A percentile compares a stretch with the other conserved stretches of the same genome.
phyloP scores from a whole-genome alignment of 1,284 basidiomycete species.

The Leccinum pseudoinsigne region DNA sequence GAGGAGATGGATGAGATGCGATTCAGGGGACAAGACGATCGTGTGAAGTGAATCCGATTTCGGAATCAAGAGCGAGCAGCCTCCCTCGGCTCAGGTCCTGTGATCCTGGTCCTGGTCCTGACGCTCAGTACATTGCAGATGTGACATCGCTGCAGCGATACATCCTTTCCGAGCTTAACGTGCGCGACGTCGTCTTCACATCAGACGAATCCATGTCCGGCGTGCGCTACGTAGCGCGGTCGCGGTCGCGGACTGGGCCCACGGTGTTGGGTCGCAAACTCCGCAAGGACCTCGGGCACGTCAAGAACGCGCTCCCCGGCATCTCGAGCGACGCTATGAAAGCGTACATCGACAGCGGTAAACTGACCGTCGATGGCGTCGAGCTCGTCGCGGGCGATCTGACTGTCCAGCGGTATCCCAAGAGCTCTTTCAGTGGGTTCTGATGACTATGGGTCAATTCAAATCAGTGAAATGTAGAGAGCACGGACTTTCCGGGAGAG shows the following conservation, averaged over 20 bases:
- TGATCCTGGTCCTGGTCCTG: constrained; percentile 23
- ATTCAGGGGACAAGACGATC: no score
- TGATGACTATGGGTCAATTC: constrained; percentile 32
- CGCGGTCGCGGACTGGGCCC: constrained; percentile 89
- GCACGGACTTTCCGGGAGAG: constrained; percentile 82
- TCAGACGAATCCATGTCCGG: constrained; percentile 87
- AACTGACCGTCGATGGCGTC: no score
- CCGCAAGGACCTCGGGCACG: no score
- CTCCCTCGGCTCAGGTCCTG: no score
- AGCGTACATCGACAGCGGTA: no score
- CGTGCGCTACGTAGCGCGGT: constrained; percentile 76
- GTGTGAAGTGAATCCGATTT: no score
- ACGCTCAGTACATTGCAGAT: constrained; percentile 84
- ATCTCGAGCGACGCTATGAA: no score
- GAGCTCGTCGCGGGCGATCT: no score
- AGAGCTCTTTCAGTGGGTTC: constrained; percentile 85
- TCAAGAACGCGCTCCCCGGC: no score
- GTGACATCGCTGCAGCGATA: constrained; percentile 86
- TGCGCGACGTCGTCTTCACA: constrained; percentile 88
- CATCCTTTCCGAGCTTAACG: constrained; percentile 95
- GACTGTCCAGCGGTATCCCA: not conserved
- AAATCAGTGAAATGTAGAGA: not conserved
- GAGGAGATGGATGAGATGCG: no score
- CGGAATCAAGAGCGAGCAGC: no score
- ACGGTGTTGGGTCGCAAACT: constrained; percentile 47